These are phyloP conservation scores for Nannizziopsis barbatae DNA, from an alignment of 2,329 filamentous ascomycete genomes.

Conservation along the genomic window DNA sequence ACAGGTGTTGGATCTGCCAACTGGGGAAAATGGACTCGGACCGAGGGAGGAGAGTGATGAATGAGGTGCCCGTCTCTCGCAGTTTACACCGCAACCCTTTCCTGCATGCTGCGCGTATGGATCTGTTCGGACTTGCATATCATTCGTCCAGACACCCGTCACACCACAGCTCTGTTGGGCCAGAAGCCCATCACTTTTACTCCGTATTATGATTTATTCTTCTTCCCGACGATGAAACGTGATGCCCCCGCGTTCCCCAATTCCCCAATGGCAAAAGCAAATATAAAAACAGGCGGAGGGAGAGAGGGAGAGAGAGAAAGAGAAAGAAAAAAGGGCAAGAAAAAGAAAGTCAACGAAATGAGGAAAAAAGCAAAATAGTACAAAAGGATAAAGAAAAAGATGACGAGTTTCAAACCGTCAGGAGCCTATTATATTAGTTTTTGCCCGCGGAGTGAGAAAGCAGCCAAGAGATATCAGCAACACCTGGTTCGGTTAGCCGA, in stretches of 20 bases:
- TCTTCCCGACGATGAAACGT: neutral
- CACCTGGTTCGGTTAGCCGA: too few relatives aligned
- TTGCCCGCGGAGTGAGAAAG: neutral
- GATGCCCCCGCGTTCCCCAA: neutral
- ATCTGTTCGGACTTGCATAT: constrained; percentile 1
- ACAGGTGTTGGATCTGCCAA: too few relatives aligned
- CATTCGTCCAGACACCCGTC: constrained; percentile 1
- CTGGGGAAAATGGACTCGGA: too few relatives aligned
- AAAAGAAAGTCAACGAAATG: too few relatives aligned
- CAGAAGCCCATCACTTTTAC: neutral
- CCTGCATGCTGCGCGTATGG: neutral
- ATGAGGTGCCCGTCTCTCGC: too few relatives aligned
- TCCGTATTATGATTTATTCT: neutral
- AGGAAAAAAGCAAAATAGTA: too few relatives aligned
- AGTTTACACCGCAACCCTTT: too few relatives aligned
- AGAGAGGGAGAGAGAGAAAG: too few relatives aligned
- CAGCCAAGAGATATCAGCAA: too few relatives aligned
- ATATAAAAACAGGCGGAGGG: too few relatives aligned
- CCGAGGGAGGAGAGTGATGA: too few relatives aligned
- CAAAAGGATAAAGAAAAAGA: neutral
- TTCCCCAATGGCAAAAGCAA: neutral
- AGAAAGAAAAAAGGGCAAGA: too few relatives aligned
- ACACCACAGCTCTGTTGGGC: neutral
- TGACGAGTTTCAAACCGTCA: constrained; percentile 5
- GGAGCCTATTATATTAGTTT: neutral